Conservation (phyloP, 352 stramenopile species). For the Bremia lactucae region DNA sequence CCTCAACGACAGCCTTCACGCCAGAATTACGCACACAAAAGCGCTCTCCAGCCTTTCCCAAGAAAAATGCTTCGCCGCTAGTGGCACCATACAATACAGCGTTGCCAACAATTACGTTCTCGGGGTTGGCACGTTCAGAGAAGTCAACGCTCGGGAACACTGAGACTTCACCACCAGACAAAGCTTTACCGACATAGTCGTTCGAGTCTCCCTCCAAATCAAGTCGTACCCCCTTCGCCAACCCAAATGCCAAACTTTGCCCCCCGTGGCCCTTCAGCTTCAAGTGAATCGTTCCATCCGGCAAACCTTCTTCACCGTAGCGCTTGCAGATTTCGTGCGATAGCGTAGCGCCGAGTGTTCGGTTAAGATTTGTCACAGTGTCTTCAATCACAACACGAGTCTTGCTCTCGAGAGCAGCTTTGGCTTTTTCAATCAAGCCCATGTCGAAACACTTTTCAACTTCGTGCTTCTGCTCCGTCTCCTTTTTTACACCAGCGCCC, state of each 20-base stretch:
- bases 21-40: conserved; percentile 96
- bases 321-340: conserved; percentile 90
- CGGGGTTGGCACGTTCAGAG: conserved; percentile 47
- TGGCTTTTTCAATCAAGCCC: conserved; percentile 82
- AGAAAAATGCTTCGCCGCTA: conserved; percentile 90
- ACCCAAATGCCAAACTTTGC: conserved; percentile 89
- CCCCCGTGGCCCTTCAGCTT: conserved; percentile 90
- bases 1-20: conserved; percentile 92
- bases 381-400: conserved; percentile 54
- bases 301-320: conserved; percentile 85
- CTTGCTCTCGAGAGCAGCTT: conserved; percentile 74
- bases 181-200: conserved; percentile 93
- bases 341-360: conserved; percentile 90
- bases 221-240: conserved; percentile 90
- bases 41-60: conserved; percentile 91
- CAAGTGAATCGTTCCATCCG: conserved; percentile 89
- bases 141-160: conserved; percentile 77
- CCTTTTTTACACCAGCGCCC: conserved; percentile 70
- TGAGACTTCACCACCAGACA: conserved; percentile 88
- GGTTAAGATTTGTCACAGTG: conserved; percentile 87
- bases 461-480: conserved; percentile 82
- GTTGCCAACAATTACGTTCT: conserved; percentile 93
- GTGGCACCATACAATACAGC: conserved; percentile 92
- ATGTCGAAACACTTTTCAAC: conserved; percentile 88
- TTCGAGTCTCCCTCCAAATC: conserved; percentile 91